Base-by-base conservation (phyloP, 331 rosid species). In the Phaseolus coccineus region DNA sequence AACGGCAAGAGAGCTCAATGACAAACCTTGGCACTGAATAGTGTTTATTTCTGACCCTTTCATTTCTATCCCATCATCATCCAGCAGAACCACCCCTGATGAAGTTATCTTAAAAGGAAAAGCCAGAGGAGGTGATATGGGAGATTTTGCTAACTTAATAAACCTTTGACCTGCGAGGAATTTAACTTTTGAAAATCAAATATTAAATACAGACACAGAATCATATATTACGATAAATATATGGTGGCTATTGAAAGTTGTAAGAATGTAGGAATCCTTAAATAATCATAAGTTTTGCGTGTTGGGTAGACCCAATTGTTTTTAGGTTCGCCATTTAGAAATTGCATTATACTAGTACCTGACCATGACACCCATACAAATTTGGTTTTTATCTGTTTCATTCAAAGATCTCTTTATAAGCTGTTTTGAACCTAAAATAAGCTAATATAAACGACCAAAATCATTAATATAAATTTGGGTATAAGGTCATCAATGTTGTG, bases 101-200 rank as follows among this genome's bases (percentile, higher is more conserved):
- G 96, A 71, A 50, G 91, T 90, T 84, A 95, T 89, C 84, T 33
- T 71, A 80, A 84, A 91, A 77, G 93, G 87, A 88, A 95, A 93
- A 80, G 97, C 89, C 50, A 89, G 82, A 46, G 96, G 91, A 14
- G 99, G 90, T 33, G 99, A 91, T 47, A 95, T 71, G 15, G 97
- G 97, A 78, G 97, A 92, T 75, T 95, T 95, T 27, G 97, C 92
- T 80, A 93, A 67, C 86, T 93, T 95, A 50, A 93, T 87, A 81
- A 87, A 91, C 85, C 93, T 89, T 77, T 87, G 87, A 71, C 91
- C 97, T 95, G 86, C 78, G 50, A 82, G 86, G 72, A 80, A 76
- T 70, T 28, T 68, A 62, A 70, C 77, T 42, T 68, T 64, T 25
- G 39, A 73, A 46, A 80, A n/a, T 83, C 61, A 75, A 70, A 57